A percentile compares a stretch with the other conserved stretches of the same genome.
Conservation (phyloP, 306 rosid species). For the Biancaea sappan region DNA sequence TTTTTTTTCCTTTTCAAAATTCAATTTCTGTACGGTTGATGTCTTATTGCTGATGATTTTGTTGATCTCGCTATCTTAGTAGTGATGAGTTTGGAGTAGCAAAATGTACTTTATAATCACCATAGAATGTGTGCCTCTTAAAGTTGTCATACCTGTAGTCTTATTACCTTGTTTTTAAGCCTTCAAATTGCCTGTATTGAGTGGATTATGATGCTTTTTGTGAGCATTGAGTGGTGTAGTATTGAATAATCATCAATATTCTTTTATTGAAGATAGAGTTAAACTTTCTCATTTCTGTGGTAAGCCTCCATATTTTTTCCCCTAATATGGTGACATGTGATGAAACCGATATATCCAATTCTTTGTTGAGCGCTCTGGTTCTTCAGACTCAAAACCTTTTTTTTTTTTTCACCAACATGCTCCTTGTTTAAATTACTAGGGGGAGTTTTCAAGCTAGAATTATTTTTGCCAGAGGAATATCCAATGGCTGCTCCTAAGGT, state of each 20-base stretch:
- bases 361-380: not conserved
- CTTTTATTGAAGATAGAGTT: too few relatives aligned
- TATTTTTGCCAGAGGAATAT: slow-evolving; percentile 97
- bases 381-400: not conserved
- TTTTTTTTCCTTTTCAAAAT: not conserved
- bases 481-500: slow-evolving; percentile 99
- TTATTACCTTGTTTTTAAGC: not conserved
- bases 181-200: not conserved
- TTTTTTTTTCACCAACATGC: not conserved
- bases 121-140: not conserved
- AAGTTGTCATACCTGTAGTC: not conserved
- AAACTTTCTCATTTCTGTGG: not conserved
- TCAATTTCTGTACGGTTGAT: not conserved
- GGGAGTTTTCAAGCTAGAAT: slow-evolving; percentile 95
- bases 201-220: not conserved
- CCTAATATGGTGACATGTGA: not conserved
- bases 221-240: not conserved
- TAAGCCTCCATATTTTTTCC: not conserved
- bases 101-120: not conserved
- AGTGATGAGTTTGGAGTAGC: slow-evolving; percentile 13
- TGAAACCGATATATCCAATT: not conserved
- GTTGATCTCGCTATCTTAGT: not conserved
- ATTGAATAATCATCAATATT: not conserved
- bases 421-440: slow-evolving; percentile 50
- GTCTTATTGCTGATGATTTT: not conserved